Base-by-base conservation (phyloP, 495 filamentous ascomycete genomes). In the Penicillium turbatum region DNA sequence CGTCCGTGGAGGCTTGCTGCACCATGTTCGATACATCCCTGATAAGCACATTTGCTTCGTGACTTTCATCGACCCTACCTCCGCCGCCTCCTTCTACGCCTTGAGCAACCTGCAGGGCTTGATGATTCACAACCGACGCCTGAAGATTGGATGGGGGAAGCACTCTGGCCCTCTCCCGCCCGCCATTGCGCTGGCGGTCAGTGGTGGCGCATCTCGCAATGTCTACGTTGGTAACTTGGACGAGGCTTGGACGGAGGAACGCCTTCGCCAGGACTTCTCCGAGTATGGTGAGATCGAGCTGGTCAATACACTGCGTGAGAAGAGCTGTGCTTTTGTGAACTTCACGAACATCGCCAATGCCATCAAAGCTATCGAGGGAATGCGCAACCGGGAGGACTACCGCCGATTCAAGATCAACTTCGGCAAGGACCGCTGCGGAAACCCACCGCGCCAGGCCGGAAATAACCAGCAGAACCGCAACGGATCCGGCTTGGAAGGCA, bases 31-130 rank as follows among this genome's bases (percentile, higher is more conserved):
- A 48, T 98, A 97, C 73, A 98, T 98, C 60, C 95, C 93, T 24
- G 93, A 98, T 76, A 98, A 98, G 80, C 93, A 98, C 72, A 98
- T 97, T 61, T 98, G 93, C 78, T 98, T 98, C 61, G 93, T 98
- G 35, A 98, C 93, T 2, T 98, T 98, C 74, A 97, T 98, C 68
- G 93, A 98, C 71, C 93, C 93, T 31, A 98, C 95, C 15, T 93
- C 93, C 7, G 95, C 93, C 12, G 93, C 93, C 44, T 96, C 92
- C 3, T 98, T 98, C 76, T 98, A 96, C 67, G 95, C 93, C 31
- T 72, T 98, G 55, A 96, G 91, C 77, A 96, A 97, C 66, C 77
- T 97, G 21, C 93, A 98, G 72, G 93, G 93, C 4, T 71, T 98
- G 53, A 98, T 98, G 93, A 98, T 98, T 61, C 93, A 98, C 77